phyloP scores from a whole-genome alignment of 352 stramenopile species.

The Globisporangium lucens region DNA sequence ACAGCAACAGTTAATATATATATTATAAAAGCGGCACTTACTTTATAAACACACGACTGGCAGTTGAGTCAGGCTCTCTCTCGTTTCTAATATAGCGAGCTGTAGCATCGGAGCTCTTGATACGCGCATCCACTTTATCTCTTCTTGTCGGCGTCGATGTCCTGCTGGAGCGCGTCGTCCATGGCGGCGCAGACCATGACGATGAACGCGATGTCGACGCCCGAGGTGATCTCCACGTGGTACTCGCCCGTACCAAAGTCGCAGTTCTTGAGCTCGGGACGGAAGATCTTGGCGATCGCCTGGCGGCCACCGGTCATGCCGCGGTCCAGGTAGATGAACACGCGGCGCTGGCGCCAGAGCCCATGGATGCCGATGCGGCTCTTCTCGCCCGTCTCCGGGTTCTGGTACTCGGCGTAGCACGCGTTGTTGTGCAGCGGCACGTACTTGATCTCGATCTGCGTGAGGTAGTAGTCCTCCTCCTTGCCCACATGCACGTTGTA shows the following conservation, averaged over 20 bases:
- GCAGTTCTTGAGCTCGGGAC: constrained; percentile 18
- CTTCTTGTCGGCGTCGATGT: constrained; percentile 9
- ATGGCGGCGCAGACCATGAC: constrained; percentile 19
- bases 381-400: constrained; percentile 25
- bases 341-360: constrained; percentile 24
- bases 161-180: constrained; percentile 17
- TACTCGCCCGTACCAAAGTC: constrained; percentile 20
- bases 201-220: constrained; percentile 18
- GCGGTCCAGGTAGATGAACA: constrained; percentile 27
- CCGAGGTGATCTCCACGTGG: constrained; percentile 16
- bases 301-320: constrained; percentile 20
- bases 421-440: constrained; percentile 29
- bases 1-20: too few relatives aligned
- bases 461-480: constrained; percentile 23
- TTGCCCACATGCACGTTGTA: constrained; percentile 43
- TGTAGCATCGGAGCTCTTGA: too few relatives aligned
- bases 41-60: too few relatives aligned
- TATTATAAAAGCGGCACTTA: too few relatives aligned
- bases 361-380: constrained; percentile 21
- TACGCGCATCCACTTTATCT: background rate
- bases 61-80: too few relatives aligned
- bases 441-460: constrained; percentile 31
- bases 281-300: constrained; percentile 23
- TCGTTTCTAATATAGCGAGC: too few relatives aligned
- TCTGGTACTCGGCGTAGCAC: constrained; percentile 27